These are phyloP conservation scores for Parastagonospora avenae DNA, from an alignment of 2,329 filamentous ascomycete species.

Conservation along the genomic window DNA sequence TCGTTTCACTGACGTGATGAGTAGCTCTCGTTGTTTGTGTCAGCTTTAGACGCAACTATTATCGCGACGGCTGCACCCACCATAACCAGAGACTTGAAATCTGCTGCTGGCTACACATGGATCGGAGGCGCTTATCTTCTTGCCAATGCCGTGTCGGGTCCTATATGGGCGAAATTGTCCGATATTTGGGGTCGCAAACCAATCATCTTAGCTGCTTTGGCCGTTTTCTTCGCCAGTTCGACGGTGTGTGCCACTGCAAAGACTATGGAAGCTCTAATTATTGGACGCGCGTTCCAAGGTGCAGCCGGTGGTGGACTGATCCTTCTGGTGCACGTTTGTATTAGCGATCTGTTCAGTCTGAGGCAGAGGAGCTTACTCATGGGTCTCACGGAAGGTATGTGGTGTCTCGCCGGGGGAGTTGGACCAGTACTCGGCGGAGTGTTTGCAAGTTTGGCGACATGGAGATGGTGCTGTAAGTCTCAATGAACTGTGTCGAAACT, in stretches of 20 bases:
- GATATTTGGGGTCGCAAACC: conserved; percentile 65
- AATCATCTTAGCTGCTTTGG: conserved; percentile 57
- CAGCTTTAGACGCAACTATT: conserved; percentile 60
- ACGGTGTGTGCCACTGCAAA: conserved; percentile 62
- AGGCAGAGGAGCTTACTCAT: conserved; percentile 56
- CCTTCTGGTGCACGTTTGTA: conserved; percentile 65
- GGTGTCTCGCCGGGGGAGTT: conserved; percentile 59
- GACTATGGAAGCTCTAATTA: conserved; percentile 65
- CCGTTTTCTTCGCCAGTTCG: conserved; percentile 66
- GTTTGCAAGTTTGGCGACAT: conserved; percentile 53
- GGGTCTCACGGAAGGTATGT: conserved; percentile 59
- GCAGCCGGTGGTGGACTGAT: conserved; percentile 67
- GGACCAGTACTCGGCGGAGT: conserved; percentile 61
- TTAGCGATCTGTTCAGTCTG: conserved; percentile 68
- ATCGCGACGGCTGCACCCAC: conserved; percentile 70
- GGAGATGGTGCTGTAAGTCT: conserved; percentile 57
- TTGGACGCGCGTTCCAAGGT: conserved; percentile 66
- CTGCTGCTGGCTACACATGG: conserved; percentile 75
- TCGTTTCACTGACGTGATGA: not conserved
- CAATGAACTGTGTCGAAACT: not conserved
- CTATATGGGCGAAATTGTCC: conserved; percentile 70
- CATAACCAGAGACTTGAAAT: conserved; percentile 67
- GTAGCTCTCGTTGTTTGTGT: conserved; percentile 49
- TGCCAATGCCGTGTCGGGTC: conserved; percentile 68
- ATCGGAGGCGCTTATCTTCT: conserved; percentile 76